These are phyloP conservation scores for Tephrocybe rancida DNA, from an alignment of 768 basidiomycete species.

Conservation along the genomic window DNA sequence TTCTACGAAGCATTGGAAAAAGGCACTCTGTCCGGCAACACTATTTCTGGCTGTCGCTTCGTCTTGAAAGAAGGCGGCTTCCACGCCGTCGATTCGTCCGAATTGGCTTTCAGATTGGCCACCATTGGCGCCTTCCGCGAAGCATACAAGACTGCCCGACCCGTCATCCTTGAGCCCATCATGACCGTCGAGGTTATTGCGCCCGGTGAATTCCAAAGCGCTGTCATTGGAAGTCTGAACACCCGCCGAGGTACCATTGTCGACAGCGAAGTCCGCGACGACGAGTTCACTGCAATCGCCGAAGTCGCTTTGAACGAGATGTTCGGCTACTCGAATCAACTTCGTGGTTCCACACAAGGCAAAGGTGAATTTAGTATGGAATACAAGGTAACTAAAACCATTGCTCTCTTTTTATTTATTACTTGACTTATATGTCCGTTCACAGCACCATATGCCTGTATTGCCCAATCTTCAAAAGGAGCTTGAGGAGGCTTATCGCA, in stretches of 20 bases:
- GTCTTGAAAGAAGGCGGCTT: conserved; percentile 90
- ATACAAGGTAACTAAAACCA: conserved; percentile 58
- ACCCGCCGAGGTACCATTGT: conserved; percentile 90
- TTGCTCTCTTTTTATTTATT: conserved; percentile 7
- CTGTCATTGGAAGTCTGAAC: conserved; percentile 93
- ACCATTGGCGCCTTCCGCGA: conserved; percentile 94
- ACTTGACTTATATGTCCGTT: conserved; percentile 1
- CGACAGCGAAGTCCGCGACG: conserved; percentile 95
- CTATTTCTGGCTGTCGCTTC: conserved; percentile 82
- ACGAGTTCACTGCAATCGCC: conserved; percentile 90
- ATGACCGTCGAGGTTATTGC: conserved; percentile 99
- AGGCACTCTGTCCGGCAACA: conserved; percentile 86
- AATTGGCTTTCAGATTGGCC: conserved; percentile 91
- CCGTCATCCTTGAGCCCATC: conserved; percentile 94
- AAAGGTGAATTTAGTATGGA: conserved; percentile 91
- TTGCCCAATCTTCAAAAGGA: conserved; percentile 87
- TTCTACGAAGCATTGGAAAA: conserved; percentile 95
- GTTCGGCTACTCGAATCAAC: conserved; percentile 95
- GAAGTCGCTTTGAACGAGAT: conserved; percentile 97
- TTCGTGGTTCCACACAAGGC: conserved; percentile 94
- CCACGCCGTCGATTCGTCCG: conserved; percentile 95
- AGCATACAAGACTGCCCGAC: conserved; percentile 72
- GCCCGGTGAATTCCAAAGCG: conserved; percentile 93
- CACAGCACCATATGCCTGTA: conserved; percentile 78
- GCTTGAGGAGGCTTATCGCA: conserved; percentile 83